A percentile compares a stretch with the other conserved stretches of the same genome.
phyloP scores from a whole-genome alignment of 495 filamentous ascomycete species.

The Podospora didyma region DNA sequence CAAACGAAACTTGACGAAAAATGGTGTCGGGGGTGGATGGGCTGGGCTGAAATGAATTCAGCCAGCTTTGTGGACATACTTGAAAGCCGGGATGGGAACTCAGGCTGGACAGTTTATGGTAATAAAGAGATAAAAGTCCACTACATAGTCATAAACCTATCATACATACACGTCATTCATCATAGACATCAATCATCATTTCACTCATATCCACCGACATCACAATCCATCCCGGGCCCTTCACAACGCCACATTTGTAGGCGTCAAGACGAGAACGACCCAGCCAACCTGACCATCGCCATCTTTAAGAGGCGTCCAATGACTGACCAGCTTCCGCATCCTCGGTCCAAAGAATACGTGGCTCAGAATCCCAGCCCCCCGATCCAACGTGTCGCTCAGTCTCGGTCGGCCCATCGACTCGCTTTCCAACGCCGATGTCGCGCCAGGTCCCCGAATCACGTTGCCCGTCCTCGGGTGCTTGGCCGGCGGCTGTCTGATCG shows the following conservation, averaged over 20 bases:
- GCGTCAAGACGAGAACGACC: slow-evolving; percentile 42
- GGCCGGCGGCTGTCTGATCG: background rate
- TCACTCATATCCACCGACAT: background rate
- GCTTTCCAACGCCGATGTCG: background rate
- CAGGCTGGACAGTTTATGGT: no score
- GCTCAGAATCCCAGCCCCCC: slow-evolving; percentile 20
- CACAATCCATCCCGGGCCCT: no score
- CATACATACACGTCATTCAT: background rate
- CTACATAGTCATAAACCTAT: background rate
- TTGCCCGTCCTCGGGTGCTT: slow-evolving; percentile 12
- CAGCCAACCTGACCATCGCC: slow-evolving; percentile 40
- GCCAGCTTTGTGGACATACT: no score
- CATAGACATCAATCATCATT: background rate
- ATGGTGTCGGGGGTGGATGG: no score
- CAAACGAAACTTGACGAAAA: background rate
- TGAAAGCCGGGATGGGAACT: no score
- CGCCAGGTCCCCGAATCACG: background rate
- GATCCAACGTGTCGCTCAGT: slow-evolving; percentile 25
- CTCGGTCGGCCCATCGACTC: slow-evolving; percentile 1
- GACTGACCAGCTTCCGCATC: slow-evolving; percentile 43
- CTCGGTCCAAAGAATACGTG: slow-evolving; percentile 17
- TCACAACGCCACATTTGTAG: slow-evolving; percentile 5
- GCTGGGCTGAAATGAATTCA: no score
- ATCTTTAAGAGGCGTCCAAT: slow-evolving; percentile 55
- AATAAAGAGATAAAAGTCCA: background rate